A percentile compares a stretch with the other conserved stretches of the same genome.
Evolutionary conservation across 108 stramenopile species (phyloP).

Genomic region (Pelagomonas calceolata): DNA sequence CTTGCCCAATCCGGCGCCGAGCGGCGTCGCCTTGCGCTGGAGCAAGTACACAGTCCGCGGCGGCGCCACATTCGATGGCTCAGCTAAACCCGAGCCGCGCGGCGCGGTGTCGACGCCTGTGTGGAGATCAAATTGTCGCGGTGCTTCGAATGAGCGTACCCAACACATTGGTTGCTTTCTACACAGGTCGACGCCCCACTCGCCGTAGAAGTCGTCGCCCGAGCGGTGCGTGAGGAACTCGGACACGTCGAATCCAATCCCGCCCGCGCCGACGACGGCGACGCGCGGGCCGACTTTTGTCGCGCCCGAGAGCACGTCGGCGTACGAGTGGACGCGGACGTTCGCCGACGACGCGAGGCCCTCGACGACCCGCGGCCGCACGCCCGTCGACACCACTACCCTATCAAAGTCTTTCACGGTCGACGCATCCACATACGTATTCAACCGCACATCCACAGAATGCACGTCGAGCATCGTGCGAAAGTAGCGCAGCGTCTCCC

Average conservation of each 20-base stretch:
- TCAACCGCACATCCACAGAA: constrained; percentile 29
- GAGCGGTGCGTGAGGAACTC: constrained; percentile 70
- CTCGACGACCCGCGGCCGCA: constrained; percentile 63
- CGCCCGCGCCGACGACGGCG: constrained; percentile 92
- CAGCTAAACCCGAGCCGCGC: constrained; percentile 22
- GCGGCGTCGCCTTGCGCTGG: constrained; percentile 82
- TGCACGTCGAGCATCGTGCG: constrained; percentile 31
- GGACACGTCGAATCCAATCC: constrained; percentile 94
- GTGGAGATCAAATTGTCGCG: too few relatives aligned
- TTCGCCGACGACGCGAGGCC: background rate
- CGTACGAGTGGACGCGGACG: constrained; percentile 67
- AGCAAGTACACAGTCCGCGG: constrained; percentile 63
- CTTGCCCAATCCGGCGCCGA: constrained; percentile 75
- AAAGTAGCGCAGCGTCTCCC: constrained; percentile 92
- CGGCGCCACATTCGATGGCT: constrained; percentile 9
- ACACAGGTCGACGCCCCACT: constrained; percentile 95
- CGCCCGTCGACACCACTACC: constrained; percentile 88
- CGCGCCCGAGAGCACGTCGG: constrained; percentile 71
- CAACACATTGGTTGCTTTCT: too few relatives aligned
- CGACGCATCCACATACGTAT: constrained; percentile 13
- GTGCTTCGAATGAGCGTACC: too few relatives aligned
- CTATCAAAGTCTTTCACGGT: constrained; percentile 41
- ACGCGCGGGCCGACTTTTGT: constrained; percentile 71
- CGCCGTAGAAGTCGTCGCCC: constrained; percentile 61
- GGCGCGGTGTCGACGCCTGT: constrained; percentile 25